Conservation (phyloP, 495 filamentous ascomycete species). For the Aspergillus bertholletiae region DNA sequence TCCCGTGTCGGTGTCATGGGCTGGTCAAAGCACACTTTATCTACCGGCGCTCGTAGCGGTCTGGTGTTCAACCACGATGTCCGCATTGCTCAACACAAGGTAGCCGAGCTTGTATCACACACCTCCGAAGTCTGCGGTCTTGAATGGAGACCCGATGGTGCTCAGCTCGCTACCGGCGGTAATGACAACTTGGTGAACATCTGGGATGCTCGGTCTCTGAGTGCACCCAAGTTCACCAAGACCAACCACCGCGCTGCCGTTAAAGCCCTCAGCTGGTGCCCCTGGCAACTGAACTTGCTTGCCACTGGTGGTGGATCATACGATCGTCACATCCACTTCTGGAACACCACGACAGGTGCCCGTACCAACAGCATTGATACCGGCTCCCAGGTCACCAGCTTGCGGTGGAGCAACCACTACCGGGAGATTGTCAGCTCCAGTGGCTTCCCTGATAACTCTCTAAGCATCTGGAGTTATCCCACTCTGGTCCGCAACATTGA, state of each 20-base stretch:
- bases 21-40: constrained; percentile 97
- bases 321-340: constrained; percentile 98
- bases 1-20: constrained; percentile 96
- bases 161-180: constrained; percentile 93
- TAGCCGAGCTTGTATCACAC: constrained; percentile 92
- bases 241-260: constrained; percentile 98
- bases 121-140: constrained; percentile 97
- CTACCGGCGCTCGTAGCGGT: constrained; percentile 88
- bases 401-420: constrained; percentile 94
- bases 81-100: constrained; percentile 95
- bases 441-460: constrained; percentile 96
- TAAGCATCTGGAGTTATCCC: constrained; percentile 98
- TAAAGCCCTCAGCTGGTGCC: constrained; percentile 98
- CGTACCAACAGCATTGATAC: constrained; percentile 99
- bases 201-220: constrained; percentile 93
- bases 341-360: constrained; percentile 96
- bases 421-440: constrained; percentile 96
- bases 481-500: constrained; percentile 94
- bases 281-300: constrained; percentile 95
- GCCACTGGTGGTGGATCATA: constrained; percentile 96
- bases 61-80: constrained; percentile 99
- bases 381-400: constrained; percentile 90
- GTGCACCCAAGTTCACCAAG: constrained; percentile 96
- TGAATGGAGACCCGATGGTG: constrained; percentile 94
- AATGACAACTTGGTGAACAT: constrained; percentile 99